These are phyloP conservation scores for Apiospora phragmitis DNA, from an alignment of 2,329 filamentous ascomycete species.

Conservation along the genomic window DNA sequence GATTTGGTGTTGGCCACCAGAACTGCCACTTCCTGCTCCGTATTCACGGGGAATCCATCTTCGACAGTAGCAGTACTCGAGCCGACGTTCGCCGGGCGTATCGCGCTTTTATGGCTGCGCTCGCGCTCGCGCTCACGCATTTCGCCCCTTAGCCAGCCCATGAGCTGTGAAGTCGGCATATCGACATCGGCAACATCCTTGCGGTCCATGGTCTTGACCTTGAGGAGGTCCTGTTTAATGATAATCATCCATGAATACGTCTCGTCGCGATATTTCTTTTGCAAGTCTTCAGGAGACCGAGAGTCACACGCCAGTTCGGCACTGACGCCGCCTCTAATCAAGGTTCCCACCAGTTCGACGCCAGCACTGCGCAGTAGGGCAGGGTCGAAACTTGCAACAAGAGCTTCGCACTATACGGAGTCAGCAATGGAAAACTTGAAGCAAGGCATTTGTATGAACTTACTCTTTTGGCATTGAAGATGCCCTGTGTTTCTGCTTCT, in stretches of 20 bases:
- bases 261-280: conserved; percentile 74
- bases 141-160: conserved; percentile 79
- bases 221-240: conserved; percentile 77
- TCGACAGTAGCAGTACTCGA: conserved; percentile 18
- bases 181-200: conserved; percentile 78
- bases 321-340: conserved; percentile 84
- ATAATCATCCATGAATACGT: conserved; percentile 85
- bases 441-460: conserved; percentile 30
- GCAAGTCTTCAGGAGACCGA: conserved; percentile 75
- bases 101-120: conserved; percentile 25
- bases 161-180: conserved; percentile 69
- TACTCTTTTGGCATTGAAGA: conserved; percentile 65
- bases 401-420: conserved; percentile 70
- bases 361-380: conserved; percentile 74
- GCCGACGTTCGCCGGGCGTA: conserved; percentile 26
- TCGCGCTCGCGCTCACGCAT: conserved; percentile 76
- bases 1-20: conserved; percentile 78
- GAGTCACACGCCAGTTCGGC: conserved; percentile 85
- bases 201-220: conserved; percentile 74
- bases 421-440: conserved; percentile 15
- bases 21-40: conserved; percentile 78
- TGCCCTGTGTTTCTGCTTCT: conserved; percentile 60
- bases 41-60: conserved; percentile 32
- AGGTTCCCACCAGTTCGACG: conserved; percentile 71
- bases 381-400: conserved; percentile 85